Base-by-base conservation (phyloP, 305 asterid genomes). In the Fraxinus paxiana region DNA sequence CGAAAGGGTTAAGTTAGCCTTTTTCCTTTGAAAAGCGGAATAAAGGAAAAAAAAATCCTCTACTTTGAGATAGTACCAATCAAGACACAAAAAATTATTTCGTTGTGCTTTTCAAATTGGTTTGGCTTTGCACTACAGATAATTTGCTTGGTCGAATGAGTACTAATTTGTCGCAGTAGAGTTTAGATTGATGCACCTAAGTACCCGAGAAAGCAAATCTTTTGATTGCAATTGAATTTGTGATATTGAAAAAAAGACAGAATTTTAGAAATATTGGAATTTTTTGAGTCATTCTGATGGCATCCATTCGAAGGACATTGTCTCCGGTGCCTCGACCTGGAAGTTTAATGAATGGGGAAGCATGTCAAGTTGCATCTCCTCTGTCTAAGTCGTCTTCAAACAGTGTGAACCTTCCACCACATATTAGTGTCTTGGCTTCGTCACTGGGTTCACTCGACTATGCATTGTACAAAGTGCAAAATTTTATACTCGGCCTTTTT, bases 311-410 rank as follows among this genome's bases (percentile, higher is more conserved):
- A 85, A 87, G 98, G 81, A 86, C 93, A 54, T 33, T 90, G 81
- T 91, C 94, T 37, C 96, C 94, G 1, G 90, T 92, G 79, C 91
- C 94, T 82, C 88, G 93, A 28, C 88, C 91, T 0, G 91, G 93
- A 72, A 79, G 78, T 26, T 4, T 88, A 77, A 54, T 83, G 84
- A 89, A 88, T 69, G 93, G 92, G 28, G 95, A 93, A 82, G 94
- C 91, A 13, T 84, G 81, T 61, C 84, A 90, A 65, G 88, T 86
- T 13, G 89, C 97, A 9, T 90, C 97, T 43, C 92, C 95, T 8
- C 77, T 91, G 83, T 90, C 97, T 38, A 92, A 91, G 78, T 88
- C 95, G 1, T 90, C 94, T 6, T 88, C 94, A 0, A 83, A 82
- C 77, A 86, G 83, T 81, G 87, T 87, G 70, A 88, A 86, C 80